Evolutionary conservation across 176 grass and related monocot genomes (phyloP).

Genomic region (Phoenix dactylifera): DNA sequence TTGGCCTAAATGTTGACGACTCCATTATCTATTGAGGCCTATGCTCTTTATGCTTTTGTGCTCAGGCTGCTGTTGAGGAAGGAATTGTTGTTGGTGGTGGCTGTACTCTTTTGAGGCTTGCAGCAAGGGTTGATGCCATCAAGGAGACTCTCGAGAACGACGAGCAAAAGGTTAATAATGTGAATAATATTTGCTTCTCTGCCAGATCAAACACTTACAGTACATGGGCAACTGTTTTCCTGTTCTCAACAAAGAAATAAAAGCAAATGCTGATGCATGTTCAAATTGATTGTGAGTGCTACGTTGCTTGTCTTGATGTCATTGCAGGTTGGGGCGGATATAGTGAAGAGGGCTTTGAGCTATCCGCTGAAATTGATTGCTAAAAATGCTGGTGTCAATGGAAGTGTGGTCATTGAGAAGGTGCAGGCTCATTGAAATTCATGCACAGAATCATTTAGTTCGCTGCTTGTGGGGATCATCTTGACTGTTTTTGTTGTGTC

Average conservation of each 20-base stretch:
- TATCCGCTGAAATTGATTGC: slow-evolving; percentile 97
- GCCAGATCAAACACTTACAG: neutral
- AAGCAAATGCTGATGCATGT: no score
- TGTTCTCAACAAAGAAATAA: no score
- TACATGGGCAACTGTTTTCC: no score
- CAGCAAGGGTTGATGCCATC: slow-evolving; percentile 82
- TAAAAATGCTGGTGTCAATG: slow-evolving; percentile 95
- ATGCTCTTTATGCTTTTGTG: neutral
- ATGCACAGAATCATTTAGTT: slow-evolving; percentile 3
- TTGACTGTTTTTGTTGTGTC: slow-evolving; percentile 1
- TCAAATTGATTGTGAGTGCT: no score
- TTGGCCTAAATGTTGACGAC: no score
- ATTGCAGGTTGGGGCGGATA: slow-evolving; percentile 87
- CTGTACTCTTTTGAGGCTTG: slow-evolving; percentile 83
- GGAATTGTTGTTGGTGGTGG: slow-evolving; percentile 98
- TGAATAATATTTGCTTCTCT: neutral
- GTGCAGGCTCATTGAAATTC: slow-evolving; percentile 11
- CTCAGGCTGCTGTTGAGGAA: slow-evolving; percentile 94
- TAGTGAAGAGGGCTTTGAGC: slow-evolving; percentile 80
- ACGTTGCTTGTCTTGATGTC: neutral
- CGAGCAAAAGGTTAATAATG: slow-evolving; percentile 78
- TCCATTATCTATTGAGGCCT: no score
- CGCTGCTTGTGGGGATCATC: neutral
- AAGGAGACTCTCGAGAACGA: slow-evolving; percentile 89
- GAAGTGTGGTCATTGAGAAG: slow-evolving; percentile 94